Percentiles rank a stretch among this genome's conserved stretches.
Conservation (phyloP, 169 alveolate species). For the Plasmodium gonderi region DNA sequence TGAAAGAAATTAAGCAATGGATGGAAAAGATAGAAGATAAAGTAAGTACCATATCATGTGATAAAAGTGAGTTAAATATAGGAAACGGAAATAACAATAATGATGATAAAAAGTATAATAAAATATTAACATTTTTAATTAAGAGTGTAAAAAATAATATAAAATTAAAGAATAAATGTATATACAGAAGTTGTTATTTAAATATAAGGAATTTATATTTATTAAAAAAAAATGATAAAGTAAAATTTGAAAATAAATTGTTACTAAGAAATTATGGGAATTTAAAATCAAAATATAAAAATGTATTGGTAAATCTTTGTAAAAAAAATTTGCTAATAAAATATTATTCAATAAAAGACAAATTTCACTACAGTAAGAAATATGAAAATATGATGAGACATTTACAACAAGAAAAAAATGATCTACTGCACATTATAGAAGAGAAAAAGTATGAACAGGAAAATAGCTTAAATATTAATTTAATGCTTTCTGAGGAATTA, state of each 20-base stretch:
- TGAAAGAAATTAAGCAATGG: constrained; percentile 63
- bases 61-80: constrained; percentile 14
- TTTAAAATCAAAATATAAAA: constrained; percentile 24
- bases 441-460: constrained; percentile 48
- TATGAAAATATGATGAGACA: constrained; percentile 73
- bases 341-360: constrained; percentile 36
- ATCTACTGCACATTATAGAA: constrained; percentile 31
- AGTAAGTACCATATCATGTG: constrained; percentile 45
- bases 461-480: constrained; percentile 25
- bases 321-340: constrained; percentile 34
- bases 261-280: constrained; percentile 15
- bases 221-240: constrained; percentile 48
- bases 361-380: constrained; percentile 24
- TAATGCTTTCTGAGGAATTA: constrained; percentile 44
- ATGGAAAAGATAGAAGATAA: constrained; percentile 71
- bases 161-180: constrained; percentile 19
- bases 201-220: constrained; percentile 46
- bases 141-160: constrained; percentile 46
- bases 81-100: background rate
- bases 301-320: constrained; percentile 44
- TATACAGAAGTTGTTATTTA: constrained; percentile 33
- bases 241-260: constrained; percentile 51
- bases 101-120: constrained; percentile 14
- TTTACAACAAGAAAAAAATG: constrained; percentile 47
- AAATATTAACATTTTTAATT: constrained; percentile 23